Percentiles rank a stretch among this genome's conserved stretches.
Conservation (phyloP, 805 yeast species). For the Saccharomycopsis fodiens region DNA sequence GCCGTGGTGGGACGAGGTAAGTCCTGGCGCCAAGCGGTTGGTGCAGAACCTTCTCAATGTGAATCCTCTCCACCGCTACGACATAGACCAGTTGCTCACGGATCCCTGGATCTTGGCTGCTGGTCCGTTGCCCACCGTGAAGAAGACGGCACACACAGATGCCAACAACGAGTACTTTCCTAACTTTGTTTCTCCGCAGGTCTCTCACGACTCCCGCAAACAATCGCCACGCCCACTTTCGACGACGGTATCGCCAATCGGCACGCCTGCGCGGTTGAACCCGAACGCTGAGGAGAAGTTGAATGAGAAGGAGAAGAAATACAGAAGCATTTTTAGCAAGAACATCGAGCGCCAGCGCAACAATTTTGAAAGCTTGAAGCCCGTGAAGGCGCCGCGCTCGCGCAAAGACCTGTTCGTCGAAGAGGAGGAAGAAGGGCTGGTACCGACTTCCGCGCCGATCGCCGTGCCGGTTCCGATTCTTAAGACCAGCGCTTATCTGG, state of each 20-base stretch:
- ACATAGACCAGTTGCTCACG: conserved; percentile 54
- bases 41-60: conserved; percentile 60
- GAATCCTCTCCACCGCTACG: conserved; percentile 60
- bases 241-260: conserved; percentile 4
- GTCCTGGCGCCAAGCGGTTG: conserved; percentile 60
- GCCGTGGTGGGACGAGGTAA: conserved; percentile 89
- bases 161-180: conserved; percentile 3
- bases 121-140: neutral
- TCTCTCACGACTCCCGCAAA: neutral
- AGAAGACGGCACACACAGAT: neutral
- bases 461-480: neutral
- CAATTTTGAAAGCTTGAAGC: conserved; percentile 3
- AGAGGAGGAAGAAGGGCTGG: conserved; percentile 4
- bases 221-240: neutral
- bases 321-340: conserved; percentile 8
- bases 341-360: conserved; percentile 16
- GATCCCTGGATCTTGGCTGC: conserved; percentile 54
- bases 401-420: neutral
- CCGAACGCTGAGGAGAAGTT: conserved; percentile 5
- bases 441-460: neutral
- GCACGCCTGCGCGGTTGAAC: conserved; percentile 10
- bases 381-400: neutral
- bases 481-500: neutral
- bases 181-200: neutral
- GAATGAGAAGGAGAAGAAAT: conserved; percentile 10